These are phyloP conservation scores for Pichia cactophila DNA, from an alignment of 1,139 yeast species.

Conservation along the genomic window DNA sequence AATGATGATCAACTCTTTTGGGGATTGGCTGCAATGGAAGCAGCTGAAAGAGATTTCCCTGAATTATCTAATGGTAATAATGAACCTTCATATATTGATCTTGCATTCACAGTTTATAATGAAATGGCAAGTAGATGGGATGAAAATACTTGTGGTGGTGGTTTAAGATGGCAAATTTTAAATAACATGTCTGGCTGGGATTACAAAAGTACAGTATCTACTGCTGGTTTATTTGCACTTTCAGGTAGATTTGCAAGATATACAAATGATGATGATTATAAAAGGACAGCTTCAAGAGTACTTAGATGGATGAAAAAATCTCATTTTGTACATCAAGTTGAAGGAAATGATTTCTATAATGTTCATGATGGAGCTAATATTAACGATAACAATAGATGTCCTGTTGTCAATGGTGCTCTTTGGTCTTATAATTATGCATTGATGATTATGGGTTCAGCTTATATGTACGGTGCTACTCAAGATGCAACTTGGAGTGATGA, in stretches of 20 bases:
- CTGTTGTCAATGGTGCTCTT: slow-evolving; percentile 47
- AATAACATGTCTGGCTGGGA: slow-evolving; percentile 91
- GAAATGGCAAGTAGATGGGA: slow-evolving; percentile 93
- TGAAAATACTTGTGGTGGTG: slow-evolving; percentile 64
- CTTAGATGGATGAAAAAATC: slow-evolving; percentile 75
- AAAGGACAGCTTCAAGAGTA: slow-evolving; percentile 69
- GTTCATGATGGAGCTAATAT: slow-evolving; percentile 76
- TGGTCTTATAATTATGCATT: slow-evolving; percentile 95
- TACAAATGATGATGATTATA: slow-evolving; percentile 54
- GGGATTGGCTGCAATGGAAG: slow-evolving; percentile 89
- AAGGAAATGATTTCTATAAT: slow-evolving; percentile 31
- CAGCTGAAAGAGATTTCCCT: slow-evolving; percentile 79
- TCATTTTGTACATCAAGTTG: slow-evolving; percentile 40
- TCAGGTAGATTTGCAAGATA: slow-evolving; percentile 84
- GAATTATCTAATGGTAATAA: slow-evolving; percentile 47
- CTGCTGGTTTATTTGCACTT: slow-evolving; percentile 82
- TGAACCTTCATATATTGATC: slow-evolving; percentile 59
- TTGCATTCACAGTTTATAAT: slow-evolving; percentile 78
- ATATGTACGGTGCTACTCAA: slow-evolving; percentile 64
- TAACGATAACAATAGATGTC: slow-evolving; percentile 44
- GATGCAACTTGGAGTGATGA: slow-evolving; percentile 65
- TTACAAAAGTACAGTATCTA: slow-evolving; percentile 83
- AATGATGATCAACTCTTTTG: slow-evolving; percentile 97
- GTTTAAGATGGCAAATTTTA: slow-evolving; percentile 94
- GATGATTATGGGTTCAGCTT: slow-evolving; percentile 74